Evolutionary conservation across 2,329 filamentous ascomycete species (phyloP).

Genomic region (Diplodia intermedia): DNA sequence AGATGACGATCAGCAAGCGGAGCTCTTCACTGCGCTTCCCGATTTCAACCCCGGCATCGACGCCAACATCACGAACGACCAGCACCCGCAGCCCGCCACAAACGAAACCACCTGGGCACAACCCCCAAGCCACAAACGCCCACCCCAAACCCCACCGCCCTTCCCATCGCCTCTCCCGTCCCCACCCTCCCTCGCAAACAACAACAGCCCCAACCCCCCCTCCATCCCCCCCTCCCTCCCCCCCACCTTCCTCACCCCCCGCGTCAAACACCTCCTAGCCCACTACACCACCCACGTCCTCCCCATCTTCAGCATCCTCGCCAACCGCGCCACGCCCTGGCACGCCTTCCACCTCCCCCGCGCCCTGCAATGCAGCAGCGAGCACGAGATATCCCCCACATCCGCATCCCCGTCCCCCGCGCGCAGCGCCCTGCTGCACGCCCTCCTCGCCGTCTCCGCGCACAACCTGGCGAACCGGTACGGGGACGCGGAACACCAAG

Average conservation of each 20-base stretch:
- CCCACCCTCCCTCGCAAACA: not conserved
- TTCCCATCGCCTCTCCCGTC: too few relatives aligned
- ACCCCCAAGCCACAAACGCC: too few relatives aligned
- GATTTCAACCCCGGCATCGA: too few relatives aligned
- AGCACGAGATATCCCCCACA: not conserved
- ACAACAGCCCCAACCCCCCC: not conserved
- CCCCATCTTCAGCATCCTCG: not conserved
- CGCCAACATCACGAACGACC: too few relatives aligned
- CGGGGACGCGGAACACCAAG: not conserved
- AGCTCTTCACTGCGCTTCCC: too few relatives aligned
- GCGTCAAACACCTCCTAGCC: not conserved
- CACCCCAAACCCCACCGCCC: too few relatives aligned
- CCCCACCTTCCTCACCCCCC: not conserved
- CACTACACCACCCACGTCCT: not conserved
- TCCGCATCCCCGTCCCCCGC: not conserved
- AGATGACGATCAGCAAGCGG: too few relatives aligned
- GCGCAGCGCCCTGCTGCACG: not conserved
- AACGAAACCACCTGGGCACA: too few relatives aligned
- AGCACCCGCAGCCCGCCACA: too few relatives aligned
- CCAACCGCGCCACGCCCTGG: slow-evolving; percentile 1
- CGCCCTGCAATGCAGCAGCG: not conserved
- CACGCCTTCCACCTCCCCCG: not conserved
- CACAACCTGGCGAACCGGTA: not conserved
- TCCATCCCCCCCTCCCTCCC: not conserved
- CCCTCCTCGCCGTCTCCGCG: not conserved